Evolutionary conservation across 345 rosid species (phyloP), one percentile per base, ranked within the genome.

Genomic region (Mercurialis annua): DNA sequence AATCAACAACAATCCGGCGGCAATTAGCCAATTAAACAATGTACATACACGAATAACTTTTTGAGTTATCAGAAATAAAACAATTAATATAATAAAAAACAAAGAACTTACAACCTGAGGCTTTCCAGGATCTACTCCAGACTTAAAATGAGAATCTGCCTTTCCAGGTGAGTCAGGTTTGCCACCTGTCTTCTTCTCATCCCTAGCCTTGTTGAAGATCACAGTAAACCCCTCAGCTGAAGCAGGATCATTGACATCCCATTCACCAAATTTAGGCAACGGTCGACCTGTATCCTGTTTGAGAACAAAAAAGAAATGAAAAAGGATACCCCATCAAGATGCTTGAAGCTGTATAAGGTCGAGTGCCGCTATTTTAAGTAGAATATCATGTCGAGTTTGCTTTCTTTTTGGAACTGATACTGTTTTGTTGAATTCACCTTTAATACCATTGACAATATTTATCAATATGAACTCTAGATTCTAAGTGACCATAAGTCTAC

Each of bases 171-270:
- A 85, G 24, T 87, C 89, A 0, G 87, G 84, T 69, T 83, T 51
- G 77, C 83, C 94, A 64, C 93, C 92, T 0, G 90, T 90, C 80
- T 93, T 93, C 77, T 89, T 93, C 79, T 93, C 97, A 74, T 93
- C 92, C 72, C 97, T 86, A 57, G 96, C 98, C 67, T 90, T 82
- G 78, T 93, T 90, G 73, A 93, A 93, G 49, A 90, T 93, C 58
- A 87, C 97, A 30, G 98, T 93, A 74, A 90, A 93, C 69, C 98
- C 98, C 80, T 90, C 84, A 1, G 98, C 98, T 14, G 98, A 82
- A 34, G 91, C 88, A 55, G 98, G 97, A 74, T 93, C 90, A 73
- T 77, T 87, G 49, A 90, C 94, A 66, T 93, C 98, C 97, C 98
- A 93, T 79, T 93, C 98, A 60, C 98, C 98, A 60, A 93, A 93